Conservation (phyloP, 192 early-diverging fungal genomes). For the Dissophora ornata region DNA sequence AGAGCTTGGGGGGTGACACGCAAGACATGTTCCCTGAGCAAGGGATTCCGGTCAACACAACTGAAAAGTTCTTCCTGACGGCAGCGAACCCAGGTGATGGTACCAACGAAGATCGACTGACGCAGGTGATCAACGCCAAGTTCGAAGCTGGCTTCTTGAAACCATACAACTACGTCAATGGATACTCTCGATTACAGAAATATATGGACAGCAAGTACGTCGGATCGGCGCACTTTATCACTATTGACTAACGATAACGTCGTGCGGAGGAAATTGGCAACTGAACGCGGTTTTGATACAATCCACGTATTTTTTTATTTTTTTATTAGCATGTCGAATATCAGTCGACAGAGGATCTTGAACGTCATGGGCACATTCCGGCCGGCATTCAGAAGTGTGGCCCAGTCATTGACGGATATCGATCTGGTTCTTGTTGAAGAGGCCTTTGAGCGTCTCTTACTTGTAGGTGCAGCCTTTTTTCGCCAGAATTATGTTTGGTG, state of each 20-base stretch:
- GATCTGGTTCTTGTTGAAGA: conserved; percentile 96
- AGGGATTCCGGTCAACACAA: conserved; percentile 60
- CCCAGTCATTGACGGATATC: conserved; percentile 91
- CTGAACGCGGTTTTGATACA: no score
- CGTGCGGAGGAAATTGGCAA: no score
- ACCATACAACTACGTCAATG: conserved; percentile 96
- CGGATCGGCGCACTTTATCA: not conserved
- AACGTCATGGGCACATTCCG: conserved; percentile 90
- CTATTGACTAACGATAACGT: no score
- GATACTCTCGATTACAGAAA: conserved; percentile 86
- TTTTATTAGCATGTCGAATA: conserved; percentile 69
- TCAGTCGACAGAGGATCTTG: conserved; percentile 81
- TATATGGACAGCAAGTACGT: conserved; percentile 89
- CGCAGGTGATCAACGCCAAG: conserved; percentile 93
- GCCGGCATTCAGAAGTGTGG: conserved; percentile 87
- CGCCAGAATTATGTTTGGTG: not conserved
- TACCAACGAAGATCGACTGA: conserved; percentile 88
- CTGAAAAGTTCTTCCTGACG: conserved; percentile 90
- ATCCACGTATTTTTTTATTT: conserved; percentile 3
- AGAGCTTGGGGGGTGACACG: conserved; percentile 56
- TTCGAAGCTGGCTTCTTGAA: conserved; percentile 95
- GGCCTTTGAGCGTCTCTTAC: conserved; percentile 92
- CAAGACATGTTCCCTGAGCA: conserved; percentile 33
- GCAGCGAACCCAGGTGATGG: conserved; percentile 93
- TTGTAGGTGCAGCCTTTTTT: conserved; percentile 56